phyloP scores from a whole-genome alignment of 768 basidiomycete species.

The Russula vinacea region DNA sequence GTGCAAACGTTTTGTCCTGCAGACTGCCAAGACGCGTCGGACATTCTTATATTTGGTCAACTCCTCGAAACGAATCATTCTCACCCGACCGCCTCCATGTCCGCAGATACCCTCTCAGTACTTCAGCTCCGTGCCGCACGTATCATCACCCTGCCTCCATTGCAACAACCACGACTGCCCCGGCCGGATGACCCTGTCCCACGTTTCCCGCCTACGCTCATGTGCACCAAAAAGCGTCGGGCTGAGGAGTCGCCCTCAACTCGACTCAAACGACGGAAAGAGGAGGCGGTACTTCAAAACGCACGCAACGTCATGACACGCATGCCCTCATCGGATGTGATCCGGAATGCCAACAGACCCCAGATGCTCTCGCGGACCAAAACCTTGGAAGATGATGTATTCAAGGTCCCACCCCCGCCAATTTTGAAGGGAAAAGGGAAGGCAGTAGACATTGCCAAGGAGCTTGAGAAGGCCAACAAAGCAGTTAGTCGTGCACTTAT shows the following conservation, averaged over 20 bases:
- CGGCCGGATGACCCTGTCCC: slow-evolving; percentile 80
- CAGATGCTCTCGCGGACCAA: slow-evolving; percentile 24
- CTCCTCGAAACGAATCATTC: slow-evolving; percentile 29
- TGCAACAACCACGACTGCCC: slow-evolving; percentile 43
- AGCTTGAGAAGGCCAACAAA: slow-evolving; percentile 59
- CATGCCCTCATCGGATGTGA: slow-evolving; percentile 36
- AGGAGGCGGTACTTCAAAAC: slow-evolving; percentile 38
- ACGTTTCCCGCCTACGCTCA: slow-evolving; percentile 52
- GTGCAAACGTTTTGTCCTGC: not conserved
- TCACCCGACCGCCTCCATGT: slow-evolving; percentile 25
- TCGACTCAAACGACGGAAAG: slow-evolving; percentile 30
- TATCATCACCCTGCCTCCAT: slow-evolving; percentile 45
- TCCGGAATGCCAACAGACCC: slow-evolving; percentile 27
- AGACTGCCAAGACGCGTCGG: slow-evolving; percentile 70
- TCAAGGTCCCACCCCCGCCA: slow-evolving; percentile 23
- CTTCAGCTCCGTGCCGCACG: slow-evolving; percentile 57
- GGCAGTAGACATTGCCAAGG: slow-evolving; percentile 37
- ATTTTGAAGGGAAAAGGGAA: slow-evolving; percentile 37
- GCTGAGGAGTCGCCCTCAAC: slow-evolving; percentile 25
- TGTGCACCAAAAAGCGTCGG: slow-evolving; percentile 32
- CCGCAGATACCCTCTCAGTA: slow-evolving; percentile 32
- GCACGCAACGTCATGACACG: slow-evolving; percentile 42
- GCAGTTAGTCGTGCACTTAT: slow-evolving; percentile 41
- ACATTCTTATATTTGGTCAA: slow-evolving; percentile 57
- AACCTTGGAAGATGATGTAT: slow-evolving; percentile 30